phyloP scores from a whole-genome alignment of 2,329 filamentous ascomycete species.

The Lecanosticta acicola region DNA sequence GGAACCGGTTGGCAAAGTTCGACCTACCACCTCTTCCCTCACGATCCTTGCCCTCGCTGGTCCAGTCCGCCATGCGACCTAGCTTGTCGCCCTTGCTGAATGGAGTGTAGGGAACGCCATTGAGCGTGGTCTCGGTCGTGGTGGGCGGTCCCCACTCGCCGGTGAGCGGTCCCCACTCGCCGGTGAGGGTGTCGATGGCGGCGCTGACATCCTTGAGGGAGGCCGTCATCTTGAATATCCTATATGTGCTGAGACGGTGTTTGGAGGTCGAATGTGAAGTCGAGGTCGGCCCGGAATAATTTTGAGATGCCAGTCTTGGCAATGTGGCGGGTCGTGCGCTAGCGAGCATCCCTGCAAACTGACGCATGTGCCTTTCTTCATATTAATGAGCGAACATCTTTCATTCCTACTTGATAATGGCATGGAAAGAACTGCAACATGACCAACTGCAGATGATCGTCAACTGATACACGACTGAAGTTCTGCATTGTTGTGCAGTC shows the following conservation, averaged over 20 bases:
- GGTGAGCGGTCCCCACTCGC: too few species aligned
- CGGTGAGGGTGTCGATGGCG: conserved; percentile 44
- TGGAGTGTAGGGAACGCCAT: conserved; percentile 93
- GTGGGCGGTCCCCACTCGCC: conserved; percentile 74
- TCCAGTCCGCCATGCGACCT: conserved; percentile 99
- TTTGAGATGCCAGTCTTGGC: background rate
- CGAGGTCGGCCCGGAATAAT: background rate
- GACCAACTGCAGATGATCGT: too few species aligned
- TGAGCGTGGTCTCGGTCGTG: conserved; percentile 78
- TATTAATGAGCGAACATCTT: too few species aligned
- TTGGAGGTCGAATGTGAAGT: background rate
- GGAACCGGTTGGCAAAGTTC: conserved; percentile 88
- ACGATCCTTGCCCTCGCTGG: conserved; percentile 72
- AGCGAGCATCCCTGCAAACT: background rate
- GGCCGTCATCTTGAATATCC: conserved; percentile 29
- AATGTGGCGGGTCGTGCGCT: background rate
- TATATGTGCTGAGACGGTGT: background rate
- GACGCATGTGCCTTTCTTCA: background rate
- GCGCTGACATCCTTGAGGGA: conserved; percentile 44
- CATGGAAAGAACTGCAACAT: too few species aligned
- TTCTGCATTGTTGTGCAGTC: too few species aligned
- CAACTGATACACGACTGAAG: too few species aligned
- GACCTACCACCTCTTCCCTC: conserved; percentile 70
- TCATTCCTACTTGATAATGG: too few species aligned
- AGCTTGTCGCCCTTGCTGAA: conserved; percentile 99